Conservation (phyloP, 2,329 filamentous ascomycete species). For the Eutypa lata region DNA sequence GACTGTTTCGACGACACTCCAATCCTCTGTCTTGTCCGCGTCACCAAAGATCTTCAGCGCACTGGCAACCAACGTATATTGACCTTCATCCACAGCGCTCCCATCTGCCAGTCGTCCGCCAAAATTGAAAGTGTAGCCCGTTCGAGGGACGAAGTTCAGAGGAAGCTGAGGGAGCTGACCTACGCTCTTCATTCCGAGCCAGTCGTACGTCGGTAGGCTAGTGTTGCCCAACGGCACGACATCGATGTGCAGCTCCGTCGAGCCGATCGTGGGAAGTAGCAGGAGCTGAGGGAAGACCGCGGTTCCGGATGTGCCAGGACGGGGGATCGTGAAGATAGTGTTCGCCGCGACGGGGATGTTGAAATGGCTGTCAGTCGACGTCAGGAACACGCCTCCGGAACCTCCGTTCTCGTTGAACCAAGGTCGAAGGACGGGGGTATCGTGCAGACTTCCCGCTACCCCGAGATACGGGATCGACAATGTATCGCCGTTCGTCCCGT, state of each 20-base stretch:
- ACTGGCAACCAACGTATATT: constrained; percentile 1
- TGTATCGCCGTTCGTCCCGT: constrained; percentile 34
- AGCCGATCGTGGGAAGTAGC: background rate
- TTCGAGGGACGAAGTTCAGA: constrained; percentile 1
- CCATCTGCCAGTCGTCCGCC: constrained; percentile 2
- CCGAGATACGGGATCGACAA: constrained; percentile 41
- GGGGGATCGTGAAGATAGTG: constrained; percentile 2
- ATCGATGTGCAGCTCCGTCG: background rate
- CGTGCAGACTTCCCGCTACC: constrained; percentile 29
- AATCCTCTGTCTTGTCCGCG: background rate
- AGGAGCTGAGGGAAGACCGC: background rate
- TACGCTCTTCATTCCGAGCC: background rate
- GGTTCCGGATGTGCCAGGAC: background rate
- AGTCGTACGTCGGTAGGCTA: background rate
- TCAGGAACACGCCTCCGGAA: background rate
- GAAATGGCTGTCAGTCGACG: background rate
- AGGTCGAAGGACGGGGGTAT: constrained; percentile 2
- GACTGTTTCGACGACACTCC: constrained; percentile 3
- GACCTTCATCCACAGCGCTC: background rate
- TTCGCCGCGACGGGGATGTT: constrained; percentile 1
- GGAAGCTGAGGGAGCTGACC: constrained; percentile 1
- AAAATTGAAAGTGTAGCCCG: background rate
- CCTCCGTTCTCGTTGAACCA: background rate
- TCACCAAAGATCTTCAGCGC: constrained; percentile 5
- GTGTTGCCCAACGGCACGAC: background rate